phyloP scores from a whole-genome alignment of 352 stramenopile genomes.

The Phytophthora aleatoria region DNA sequence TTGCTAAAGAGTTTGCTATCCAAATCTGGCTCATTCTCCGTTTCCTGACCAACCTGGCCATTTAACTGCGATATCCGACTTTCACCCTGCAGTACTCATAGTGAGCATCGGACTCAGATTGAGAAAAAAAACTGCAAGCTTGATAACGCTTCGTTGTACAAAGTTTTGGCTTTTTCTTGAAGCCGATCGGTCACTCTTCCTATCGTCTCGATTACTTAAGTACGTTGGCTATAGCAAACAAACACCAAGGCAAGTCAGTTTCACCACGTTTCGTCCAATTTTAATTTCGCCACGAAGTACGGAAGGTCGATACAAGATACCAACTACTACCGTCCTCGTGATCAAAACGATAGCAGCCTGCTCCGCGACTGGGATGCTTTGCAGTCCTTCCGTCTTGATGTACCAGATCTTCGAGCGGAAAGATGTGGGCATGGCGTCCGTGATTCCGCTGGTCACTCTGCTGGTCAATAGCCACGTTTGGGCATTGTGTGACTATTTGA shows the following conservation, averaged over 20 bases:
- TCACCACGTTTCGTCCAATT: not conserved
- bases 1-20: no score
- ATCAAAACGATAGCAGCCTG: not conserved
- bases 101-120: no score
- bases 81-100: no score
- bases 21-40: no score
- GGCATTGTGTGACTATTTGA: not conserved
- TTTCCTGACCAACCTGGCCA: no score
- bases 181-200: not conserved
- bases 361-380: not conserved
- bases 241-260: not conserved
- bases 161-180: not conserved
- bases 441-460: slow-evolving; percentile 43
- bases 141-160: not conserved
- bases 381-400: slow-evolving; percentile 34
- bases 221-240: not conserved
- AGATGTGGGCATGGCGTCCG: slow-evolving; percentile 33
- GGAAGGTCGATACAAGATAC: not conserved
- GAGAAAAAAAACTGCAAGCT: no score
- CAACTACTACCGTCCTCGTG: not conserved
- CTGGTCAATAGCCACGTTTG: slow-evolving; percentile 41
- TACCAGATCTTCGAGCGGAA: slow-evolving; percentile 43
- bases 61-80: no score
- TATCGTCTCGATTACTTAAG: not conserved
- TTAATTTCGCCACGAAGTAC: not conserved